Base-by-base conservation (phyloP, 306 rosid genomes). In the Astragalus membranaceus region DNA sequence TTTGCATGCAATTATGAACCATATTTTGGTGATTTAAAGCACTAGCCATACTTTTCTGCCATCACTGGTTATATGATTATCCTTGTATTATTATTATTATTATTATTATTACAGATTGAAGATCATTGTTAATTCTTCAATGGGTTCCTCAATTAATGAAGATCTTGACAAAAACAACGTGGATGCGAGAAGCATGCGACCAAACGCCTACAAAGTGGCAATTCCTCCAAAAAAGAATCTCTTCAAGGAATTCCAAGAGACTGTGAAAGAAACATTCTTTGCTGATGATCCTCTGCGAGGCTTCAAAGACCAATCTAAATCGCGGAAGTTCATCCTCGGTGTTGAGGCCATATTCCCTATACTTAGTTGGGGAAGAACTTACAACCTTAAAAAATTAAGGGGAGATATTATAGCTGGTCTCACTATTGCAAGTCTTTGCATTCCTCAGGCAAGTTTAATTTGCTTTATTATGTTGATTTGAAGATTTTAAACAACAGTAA, bases 391-490 rank as follows among this genome's bases (percentile, higher is more conserved):
- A 5, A 90, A 94, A 39, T 84, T 94, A 67, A 77, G 95, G 46
- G 98, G 97, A 20, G 98, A 94, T 74, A 3, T 90, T 14, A 80
- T 94, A 54, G 71, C 98, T 67, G 97, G 98, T 55, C 86, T 94
- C 55, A 94, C 98, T 46, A 94, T 94, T 84, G 98, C 98, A 58
- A 94, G 98, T 77, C 90, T 94, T 72, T 90, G 97, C 85, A 90
- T 94, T 70, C 98, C 98, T 81, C 96, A 93, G 97, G 98, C 88
- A 76, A 70, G 36, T 66, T 72, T 73, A 70, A 30, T 67, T 75
- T 47, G 15, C 79, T 59, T 73, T 60, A 67, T 54, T 0, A 41
- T 64, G 35, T 47, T 62, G 20, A 51, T 46, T 76, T 51, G n/a
- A 29, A 30, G 54, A 14, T 72, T 55, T 4, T 48, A 2, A 75